Base-by-base conservation (phyloP, 306 rosid genomes). In the Hippophae gyantsensis region DNA sequence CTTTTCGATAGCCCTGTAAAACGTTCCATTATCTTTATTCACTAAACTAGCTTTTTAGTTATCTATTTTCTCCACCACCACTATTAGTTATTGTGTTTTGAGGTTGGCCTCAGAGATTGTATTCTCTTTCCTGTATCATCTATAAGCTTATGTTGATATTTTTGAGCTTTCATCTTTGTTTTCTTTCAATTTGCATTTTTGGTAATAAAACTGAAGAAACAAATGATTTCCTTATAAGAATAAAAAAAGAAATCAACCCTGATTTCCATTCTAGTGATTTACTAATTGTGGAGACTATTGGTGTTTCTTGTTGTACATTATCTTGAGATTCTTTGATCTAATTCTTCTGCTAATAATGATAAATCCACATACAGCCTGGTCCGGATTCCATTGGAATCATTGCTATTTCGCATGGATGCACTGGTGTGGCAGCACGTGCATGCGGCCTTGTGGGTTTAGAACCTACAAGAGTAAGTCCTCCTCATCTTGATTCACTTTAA, bases 381-480 rank as follows among this genome's bases (percentile, higher is more conserved):
- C 99, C 99, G 99, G 99, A 92, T 92, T 92, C 99, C 96, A 88
- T 92, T 79, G 99, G 99, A 92, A 92, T 92, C 95, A 87, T 92
- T 86, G 99, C 96, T 74, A 92, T 92, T 78, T 92, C 99, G 82
- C 99, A 88, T 57, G 93, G 97, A 68, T 82, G 86, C 92, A 65
- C 96, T 66, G 99, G 99, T 75, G 99, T 92, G 75, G 99, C 99
- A 18, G 97, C 99, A 55, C 96, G 99, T 70, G 97, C 99, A 4
- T 92, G 99, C 62, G 99, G 95, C 67, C 99, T 92, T 62, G 99
- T 92, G 71, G 93, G 97, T 76, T 68, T 92, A 9, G 99, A 92
- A 69, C 99, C 99, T 57, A 80, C 97, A 57, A 92, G 95, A 80
- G 99, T 92, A 72, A 72, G 86, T 76, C 58, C 65, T 74, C 43